Conservation (phyloP, 2,329 filamentous ascomycete species). For the Ophiocordyceps australis region DNA sequence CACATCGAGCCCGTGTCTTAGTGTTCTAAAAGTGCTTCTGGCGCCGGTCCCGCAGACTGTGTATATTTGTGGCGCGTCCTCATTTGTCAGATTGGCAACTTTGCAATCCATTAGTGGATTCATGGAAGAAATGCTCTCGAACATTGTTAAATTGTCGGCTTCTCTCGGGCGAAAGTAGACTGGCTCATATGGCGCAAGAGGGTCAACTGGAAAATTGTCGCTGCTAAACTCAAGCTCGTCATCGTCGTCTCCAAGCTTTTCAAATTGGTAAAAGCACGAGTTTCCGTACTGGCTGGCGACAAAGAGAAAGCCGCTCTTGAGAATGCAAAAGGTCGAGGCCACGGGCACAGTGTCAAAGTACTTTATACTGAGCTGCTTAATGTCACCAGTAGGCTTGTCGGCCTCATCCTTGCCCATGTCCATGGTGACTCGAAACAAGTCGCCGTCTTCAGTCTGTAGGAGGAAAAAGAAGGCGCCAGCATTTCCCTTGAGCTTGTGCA, state of each 20-base stretch:
- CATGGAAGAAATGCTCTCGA: slow-evolving; percentile 73
- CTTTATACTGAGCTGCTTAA: slow-evolving; percentile 74
- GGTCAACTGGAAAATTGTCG: slow-evolving; percentile 64
- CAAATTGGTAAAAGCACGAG: slow-evolving; percentile 90
- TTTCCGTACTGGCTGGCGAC: slow-evolving; percentile 86
- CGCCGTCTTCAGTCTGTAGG: slow-evolving; percentile 91
- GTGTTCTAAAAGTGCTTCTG: slow-evolving; percentile 73
- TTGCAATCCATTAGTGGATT: slow-evolving; percentile 87
- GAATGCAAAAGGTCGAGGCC: slow-evolving; percentile 71
- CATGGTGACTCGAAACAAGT: slow-evolving; percentile 89
- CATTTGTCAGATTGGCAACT: slow-evolving; percentile 74
- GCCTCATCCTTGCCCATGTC: slow-evolving; percentile 74
- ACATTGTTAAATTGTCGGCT: slow-evolving; percentile 65
- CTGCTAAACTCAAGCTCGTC: slow-evolving; percentile 76
- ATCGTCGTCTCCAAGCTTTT: slow-evolving; percentile 90
- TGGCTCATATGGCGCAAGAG: slow-evolving; percentile 51
- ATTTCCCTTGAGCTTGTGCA: slow-evolving; percentile 80
- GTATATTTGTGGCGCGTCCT: slow-evolving; percentile 95
- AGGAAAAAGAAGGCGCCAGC: slow-evolving; percentile 91
- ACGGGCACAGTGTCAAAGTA: slow-evolving; percentile 95
- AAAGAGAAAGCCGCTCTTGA: slow-evolving; percentile 92
- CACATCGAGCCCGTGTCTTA: slow-evolving; percentile 86
- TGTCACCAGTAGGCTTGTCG: slow-evolving; percentile 63
- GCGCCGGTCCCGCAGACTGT: slow-evolving; percentile 78
- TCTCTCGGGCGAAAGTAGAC: slow-evolving; percentile 72